Percentiles rank a stretch among this genome's conserved stretches.
These are phyloP conservation scores for Leptographium wingfieldii DNA, from an alignment of 2,329 filamentous ascomycete species.

Conservation along the genomic window DNA sequence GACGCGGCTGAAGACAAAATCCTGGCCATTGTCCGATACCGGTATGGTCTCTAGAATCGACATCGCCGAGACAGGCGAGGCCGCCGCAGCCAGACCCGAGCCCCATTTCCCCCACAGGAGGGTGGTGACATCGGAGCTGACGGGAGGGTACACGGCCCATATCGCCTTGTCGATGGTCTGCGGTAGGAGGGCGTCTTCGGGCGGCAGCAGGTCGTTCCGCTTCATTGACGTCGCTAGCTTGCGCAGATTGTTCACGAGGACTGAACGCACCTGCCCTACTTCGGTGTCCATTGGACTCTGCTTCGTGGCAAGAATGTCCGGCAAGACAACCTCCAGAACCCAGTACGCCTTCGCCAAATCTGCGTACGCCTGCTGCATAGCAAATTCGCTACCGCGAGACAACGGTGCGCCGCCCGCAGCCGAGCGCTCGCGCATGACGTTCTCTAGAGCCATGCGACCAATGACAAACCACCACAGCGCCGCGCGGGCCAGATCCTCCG, in stretches of 20 bases:
- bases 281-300: constrained; percentile 31
- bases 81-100: constrained; percentile 35
- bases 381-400: constrained; percentile 35
- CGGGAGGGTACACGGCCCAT: constrained; percentile 65
- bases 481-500: constrained; percentile 57
- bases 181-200: constrained; percentile 55
- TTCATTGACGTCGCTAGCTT: constrained; percentile 75
- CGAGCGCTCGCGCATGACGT: constrained; percentile 52
- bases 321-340: constrained; percentile 49
- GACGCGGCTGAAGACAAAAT: constrained; percentile 71
- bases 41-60: constrained; percentile 58
- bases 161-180: constrained; percentile 70
- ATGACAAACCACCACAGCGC: constrained; percentile 84
- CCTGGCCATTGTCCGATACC: constrained; percentile 57
- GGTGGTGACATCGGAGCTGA: constrained; percentile 58
- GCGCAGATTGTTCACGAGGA: constrained; percentile 51
- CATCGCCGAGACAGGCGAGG: constrained; percentile 32
- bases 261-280: constrained; percentile 39
- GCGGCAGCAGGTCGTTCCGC: constrained; percentile 65
- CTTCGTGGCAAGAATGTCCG: constrained; percentile 33
- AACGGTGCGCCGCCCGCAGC: constrained; percentile 27
- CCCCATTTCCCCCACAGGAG: constrained; percentile 52
- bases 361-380: constrained; percentile 65
- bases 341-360: constrained; percentile 79
- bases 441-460: constrained; percentile 65